phyloP scores from a whole-genome alignment of 805 yeast species.

The Cyberlindnera euphorbiiphila region DNA sequence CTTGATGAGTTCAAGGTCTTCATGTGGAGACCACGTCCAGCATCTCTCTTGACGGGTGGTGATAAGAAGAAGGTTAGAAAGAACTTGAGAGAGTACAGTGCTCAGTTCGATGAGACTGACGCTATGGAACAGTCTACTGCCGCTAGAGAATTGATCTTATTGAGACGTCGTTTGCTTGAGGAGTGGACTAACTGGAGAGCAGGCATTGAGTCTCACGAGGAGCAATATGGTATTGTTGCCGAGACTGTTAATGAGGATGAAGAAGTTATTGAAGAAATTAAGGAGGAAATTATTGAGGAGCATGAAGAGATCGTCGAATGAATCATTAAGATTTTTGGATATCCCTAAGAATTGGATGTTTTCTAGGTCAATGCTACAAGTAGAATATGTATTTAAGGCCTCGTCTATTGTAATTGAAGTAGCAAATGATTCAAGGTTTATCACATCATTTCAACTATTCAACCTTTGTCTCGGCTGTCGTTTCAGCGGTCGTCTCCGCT shows the following conservation, averaged over 20 bases:
- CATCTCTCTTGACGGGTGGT: slow-evolving; percentile 63
- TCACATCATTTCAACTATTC: too few species aligned
- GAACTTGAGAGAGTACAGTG: slow-evolving; percentile 83
- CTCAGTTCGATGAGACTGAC: slow-evolving; percentile 91
- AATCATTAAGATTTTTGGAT: not conserved
- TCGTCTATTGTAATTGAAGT: too few species aligned
- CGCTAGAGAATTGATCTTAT: slow-evolving; percentile 80
- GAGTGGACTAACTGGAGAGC: slow-evolving; percentile 85
- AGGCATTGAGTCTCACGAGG: slow-evolving; percentile 43
- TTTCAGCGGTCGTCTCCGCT: not conserved
- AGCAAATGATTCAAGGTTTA: too few species aligned
- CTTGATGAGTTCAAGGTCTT: slow-evolving; percentile 84
- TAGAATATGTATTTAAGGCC: too few species aligned
- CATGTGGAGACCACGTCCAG: slow-evolving; percentile 97
- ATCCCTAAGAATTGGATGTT: too few species aligned
- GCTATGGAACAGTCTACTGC: slow-evolving; percentile 95
- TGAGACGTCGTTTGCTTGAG: slow-evolving; percentile 73
- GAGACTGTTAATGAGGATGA: slow-evolving; percentile 57
- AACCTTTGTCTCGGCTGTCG: too few species aligned
- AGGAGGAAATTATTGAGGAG: slow-evolving; percentile 61
- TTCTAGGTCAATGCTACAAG: too few species aligned
- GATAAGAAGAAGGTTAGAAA: slow-evolving; percentile 88
- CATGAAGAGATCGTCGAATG: slow-evolving; percentile 23
- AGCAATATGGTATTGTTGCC: slow-evolving; percentile 41
- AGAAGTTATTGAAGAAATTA: slow-evolving; percentile 73